Percentiles rank a stretch among this genome's conserved stretches.
Conservation (phyloP, 345 rosid species). For the Excoecaria cochinchinensis region DNA sequence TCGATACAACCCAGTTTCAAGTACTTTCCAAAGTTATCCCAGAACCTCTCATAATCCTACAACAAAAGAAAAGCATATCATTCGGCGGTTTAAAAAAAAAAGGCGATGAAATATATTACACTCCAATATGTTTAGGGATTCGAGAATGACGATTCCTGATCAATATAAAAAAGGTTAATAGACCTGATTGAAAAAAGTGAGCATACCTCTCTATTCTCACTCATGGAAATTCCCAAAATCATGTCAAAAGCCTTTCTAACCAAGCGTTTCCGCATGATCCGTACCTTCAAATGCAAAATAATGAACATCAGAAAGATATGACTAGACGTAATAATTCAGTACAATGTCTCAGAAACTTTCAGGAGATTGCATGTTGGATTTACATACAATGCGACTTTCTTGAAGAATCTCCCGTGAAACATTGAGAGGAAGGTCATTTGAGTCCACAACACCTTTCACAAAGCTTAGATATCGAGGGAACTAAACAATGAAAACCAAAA, state of each 20-base stretch:
- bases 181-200: not conserved
- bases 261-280: slow-evolving; percentile 90
- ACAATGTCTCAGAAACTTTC: not conserved
- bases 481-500: slow-evolving; percentile 37
- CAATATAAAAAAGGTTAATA: not conserved
- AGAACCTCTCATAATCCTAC: slow-evolving; percentile 92
- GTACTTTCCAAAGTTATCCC: slow-evolving; percentile 90
- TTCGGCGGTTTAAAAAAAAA: not conserved
- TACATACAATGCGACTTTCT: slow-evolving; percentile 89
- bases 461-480: slow-evolving; percentile 94
- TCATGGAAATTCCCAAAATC: slow-evolving; percentile 87
- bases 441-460: slow-evolving; percentile 97
- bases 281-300: slow-evolving; percentile 46
- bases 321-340: not conserved
- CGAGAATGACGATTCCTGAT: not conserved
- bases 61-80: slow-evolving; percentile 17
- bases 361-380: not conserved
- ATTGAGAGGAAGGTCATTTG: slow-evolving; percentile 94
- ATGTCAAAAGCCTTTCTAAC: slow-evolving; percentile 93
- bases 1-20: slow-evolving; percentile 92
- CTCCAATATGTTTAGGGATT: not conserved
- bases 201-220: slow-evolving; percentile 82
- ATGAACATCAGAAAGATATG: slow-evolving; percentile 13
- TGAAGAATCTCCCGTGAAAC: slow-evolving; percentile 98
- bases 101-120: not conserved